Percentiles rank a stretch among this genome's conserved stretches.
phyloP scores from a whole-genome alignment of 306 rosid genomes.

The Corylus americana region DNA sequence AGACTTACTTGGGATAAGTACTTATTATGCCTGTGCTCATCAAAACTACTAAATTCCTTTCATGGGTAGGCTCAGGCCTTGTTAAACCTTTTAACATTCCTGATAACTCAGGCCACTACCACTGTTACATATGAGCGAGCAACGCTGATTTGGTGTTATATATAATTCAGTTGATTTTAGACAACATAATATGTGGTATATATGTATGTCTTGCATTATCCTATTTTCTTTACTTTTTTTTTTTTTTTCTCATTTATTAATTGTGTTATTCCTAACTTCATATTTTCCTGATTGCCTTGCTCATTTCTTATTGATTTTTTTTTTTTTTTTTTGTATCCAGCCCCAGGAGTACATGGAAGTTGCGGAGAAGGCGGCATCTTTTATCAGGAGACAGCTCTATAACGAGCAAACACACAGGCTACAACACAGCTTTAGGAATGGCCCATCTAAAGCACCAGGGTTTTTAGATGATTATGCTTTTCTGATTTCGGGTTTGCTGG shows the following conservation, averaged over 20 bases:
- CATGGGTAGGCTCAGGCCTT: neutral
- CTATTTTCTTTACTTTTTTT: neutral
- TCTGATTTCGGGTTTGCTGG: slow-evolving; percentile 78
- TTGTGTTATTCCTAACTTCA: neutral
- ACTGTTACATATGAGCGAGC: neutral
- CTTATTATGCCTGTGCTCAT: neutral
- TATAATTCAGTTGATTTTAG: neutral
- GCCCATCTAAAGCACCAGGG: slow-evolving; percentile 86
- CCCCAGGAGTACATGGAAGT: slow-evolving; percentile 66
- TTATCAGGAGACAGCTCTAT: slow-evolving; percentile 70
- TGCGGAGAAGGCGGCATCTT: slow-evolving; percentile 79
- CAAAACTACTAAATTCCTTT: neutral
- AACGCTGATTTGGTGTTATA: neutral
- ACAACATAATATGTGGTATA: neutral
- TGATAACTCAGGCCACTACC: neutral
- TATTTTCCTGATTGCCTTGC: neutral
- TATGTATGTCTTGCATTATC: neutral
- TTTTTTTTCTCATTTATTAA: neutral
- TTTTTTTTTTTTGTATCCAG: slow-evolving; percentile 40
- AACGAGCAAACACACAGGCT: slow-evolving; percentile 58
- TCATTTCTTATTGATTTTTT: neutral
- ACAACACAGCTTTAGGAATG: slow-evolving; percentile 81
- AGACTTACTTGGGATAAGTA: neutral
- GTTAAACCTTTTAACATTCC: neutral
- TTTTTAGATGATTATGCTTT: slow-evolving; percentile 93